Conservation (phyloP, 345 rosid species). For the Eucalyptus leucophloia region DNA sequence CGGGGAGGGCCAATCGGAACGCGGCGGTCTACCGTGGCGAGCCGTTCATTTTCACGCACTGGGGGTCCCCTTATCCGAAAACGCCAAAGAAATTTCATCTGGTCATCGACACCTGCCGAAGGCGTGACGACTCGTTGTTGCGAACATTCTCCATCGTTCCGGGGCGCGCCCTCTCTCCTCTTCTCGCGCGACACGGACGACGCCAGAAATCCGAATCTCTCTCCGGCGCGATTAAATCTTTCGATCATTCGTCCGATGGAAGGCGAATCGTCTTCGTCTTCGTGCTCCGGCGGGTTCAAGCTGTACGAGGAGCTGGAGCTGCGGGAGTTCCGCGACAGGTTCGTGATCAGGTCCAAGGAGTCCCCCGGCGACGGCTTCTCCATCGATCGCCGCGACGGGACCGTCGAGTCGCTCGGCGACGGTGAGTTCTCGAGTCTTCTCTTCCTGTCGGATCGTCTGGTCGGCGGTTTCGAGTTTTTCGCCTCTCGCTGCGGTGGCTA, state of each 20-base stretch:
- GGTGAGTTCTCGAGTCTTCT: slow-evolving; percentile 15
- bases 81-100: no score
- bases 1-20: not conserved
- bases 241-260: slow-evolving; percentile 12
- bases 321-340: slow-evolving; percentile 68
- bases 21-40: not conserved
- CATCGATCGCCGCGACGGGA: slow-evolving; percentile 57
- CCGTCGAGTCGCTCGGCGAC: slow-evolving; percentile 38
- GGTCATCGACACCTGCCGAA: not conserved
- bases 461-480: not conserved
- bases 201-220: not conserved
- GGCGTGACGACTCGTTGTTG: not conserved
- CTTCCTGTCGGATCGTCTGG: not conserved
- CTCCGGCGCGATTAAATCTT: not conserved
- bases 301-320: slow-evolving; percentile 54
- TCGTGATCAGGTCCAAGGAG: slow-evolving; percentile 48
- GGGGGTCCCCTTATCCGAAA: not conserved
- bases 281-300: slow-evolving; percentile 40
- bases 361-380: slow-evolving; percentile 62
- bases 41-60: not conserved
- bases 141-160: not conserved
- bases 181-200: not conserved
- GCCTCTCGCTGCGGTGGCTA: not conserved
- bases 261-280: slow-evolving; percentile 7
- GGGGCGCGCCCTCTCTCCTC: not conserved